Base-by-base conservation (phyloP, 2,329 filamentous ascomycete species). In the Colletotrichum sp. region DNA sequence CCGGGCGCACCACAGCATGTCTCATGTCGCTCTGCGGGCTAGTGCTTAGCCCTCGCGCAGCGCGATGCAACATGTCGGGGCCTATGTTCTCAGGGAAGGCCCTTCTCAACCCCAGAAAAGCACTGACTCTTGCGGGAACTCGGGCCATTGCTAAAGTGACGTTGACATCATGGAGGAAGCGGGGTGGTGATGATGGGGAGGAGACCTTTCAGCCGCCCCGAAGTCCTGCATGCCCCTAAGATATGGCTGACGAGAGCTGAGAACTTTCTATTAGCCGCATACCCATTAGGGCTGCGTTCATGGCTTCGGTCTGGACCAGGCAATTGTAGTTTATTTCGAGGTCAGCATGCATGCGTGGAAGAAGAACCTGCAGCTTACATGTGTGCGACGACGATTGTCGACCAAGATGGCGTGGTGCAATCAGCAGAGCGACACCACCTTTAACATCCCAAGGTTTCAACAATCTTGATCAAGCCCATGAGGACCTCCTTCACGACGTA, bases 51-150 rank as follows among this genome's bases (percentile, higher is more conserved):
- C 39, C 39, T 48, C 39, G 39, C 39, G 6, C 39, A 0, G 39
- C 39, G 39, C 58, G 58, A 34, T 61, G 58, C 58, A 61, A 61
- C 28, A 61, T 32, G 28, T 61, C 58, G 58, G 58, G 27, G 30
- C n/a, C 58, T n/a, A n/a, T 4, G n/a, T n/a, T n/a, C 9, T 30
- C 28, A n/a, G 30, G 28, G 16, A 0, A n/a, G 25, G 15, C 2
- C 55, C 25, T 60, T 60, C 1, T 18, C 16, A 15, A 61, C 28
- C 58, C 58, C 58, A 16, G 27, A 30, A 30, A 61, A 61, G 25
- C 58, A 61, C 28, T 22, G 58, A 61, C 18, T 28, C n/a, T n/a
- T 34, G 58, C 27, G 25, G 58, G 30, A 32, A 30, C 58, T 61
- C 30, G 58, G 52, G 4, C 52, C 22, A 56, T 25, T 25, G 52